Percentiles rank a stretch among this genome's conserved stretches.
Conservation (phyloP, 306 rosid genomes). For the Quercus dentata region DNA sequence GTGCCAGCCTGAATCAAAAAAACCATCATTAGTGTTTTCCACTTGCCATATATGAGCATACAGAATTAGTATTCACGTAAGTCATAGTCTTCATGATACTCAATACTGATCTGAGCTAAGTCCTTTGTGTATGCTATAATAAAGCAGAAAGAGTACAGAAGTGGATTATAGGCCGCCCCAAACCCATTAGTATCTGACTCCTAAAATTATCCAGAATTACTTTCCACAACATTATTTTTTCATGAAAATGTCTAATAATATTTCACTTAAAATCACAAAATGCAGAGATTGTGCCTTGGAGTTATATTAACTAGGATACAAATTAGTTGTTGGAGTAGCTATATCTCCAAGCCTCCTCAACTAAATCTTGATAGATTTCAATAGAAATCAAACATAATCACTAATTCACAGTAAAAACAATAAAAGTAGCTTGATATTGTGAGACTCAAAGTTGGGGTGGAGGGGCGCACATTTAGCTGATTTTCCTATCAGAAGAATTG, state of each 20-base stretch:
- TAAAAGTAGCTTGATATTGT: too few species aligned
- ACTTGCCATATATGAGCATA: neutral
- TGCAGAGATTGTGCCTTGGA: neutral
- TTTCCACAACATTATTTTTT: neutral
- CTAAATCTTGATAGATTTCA: neutral
- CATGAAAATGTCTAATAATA: neutral
- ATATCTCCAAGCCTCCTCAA: neutral
- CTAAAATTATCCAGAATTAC: neutral
- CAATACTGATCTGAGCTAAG: neutral
- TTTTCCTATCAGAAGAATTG: too few species aligned
- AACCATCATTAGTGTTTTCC: neutral
- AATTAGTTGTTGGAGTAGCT: neutral
- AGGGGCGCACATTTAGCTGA: too few species aligned
- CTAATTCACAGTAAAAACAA: too few species aligned
- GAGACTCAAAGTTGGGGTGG: too few species aligned
- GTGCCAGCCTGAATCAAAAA: constrained; percentile 78
- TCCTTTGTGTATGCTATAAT: neutral
- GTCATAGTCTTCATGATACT: neutral
- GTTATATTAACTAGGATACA: neutral
- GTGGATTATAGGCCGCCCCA: neutral
- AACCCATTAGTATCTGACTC: too few species aligned
- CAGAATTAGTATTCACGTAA: neutral
- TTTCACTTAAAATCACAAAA: neutral
- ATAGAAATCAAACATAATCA: neutral
- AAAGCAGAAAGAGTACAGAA: neutral